Percentiles rank a stretch among this genome's conserved stretches.
Conservation (phyloP, 2,329 filamentous ascomycete genomes). For the Phaeosphaeria sp. region DNA sequence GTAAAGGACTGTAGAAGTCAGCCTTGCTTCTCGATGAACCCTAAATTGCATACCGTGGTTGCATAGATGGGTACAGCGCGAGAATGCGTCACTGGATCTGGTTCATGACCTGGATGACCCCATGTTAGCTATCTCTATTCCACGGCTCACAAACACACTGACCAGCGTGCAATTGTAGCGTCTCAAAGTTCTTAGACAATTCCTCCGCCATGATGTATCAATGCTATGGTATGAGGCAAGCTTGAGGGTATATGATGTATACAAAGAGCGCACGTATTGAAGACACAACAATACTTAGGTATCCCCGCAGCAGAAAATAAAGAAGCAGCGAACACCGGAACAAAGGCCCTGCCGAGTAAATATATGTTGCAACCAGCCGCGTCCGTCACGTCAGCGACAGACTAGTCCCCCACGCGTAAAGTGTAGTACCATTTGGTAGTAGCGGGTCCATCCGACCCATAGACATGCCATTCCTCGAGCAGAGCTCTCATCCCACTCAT, state of each 20-base stretch:
- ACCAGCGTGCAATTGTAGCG: slow-evolving; percentile 60
- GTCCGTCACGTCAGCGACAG: not conserved
- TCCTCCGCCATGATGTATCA: slow-evolving; percentile 44
- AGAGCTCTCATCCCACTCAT: not conserved
- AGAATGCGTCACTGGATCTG: slow-evolving; percentile 82
- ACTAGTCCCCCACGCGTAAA: slow-evolving; percentile 1
- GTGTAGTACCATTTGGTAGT: not conserved
- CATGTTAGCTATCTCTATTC: slow-evolving; percentile 3
- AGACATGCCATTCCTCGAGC: not conserved
- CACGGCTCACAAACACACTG: slow-evolving; percentile 13
- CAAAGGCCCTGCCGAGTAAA: not conserved
- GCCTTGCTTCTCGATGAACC: not conserved
- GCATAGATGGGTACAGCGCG: slow-evolving; percentile 96
- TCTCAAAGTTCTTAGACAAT: slow-evolving; percentile 55
- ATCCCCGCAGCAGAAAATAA: not conserved
- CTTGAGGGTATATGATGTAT: not conserved
- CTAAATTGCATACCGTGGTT: slow-evolving; percentile 67
- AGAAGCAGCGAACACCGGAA: not conserved
- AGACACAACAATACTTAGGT: not conserved
- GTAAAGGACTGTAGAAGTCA: slow-evolving; percentile 70
- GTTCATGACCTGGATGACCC: slow-evolving; percentile 67
- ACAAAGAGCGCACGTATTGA: not conserved
- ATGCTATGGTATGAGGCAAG: not conserved
- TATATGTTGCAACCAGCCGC: not conserved
- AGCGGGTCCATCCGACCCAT: not conserved